Evolutionary conservation across 2,329 filamentous ascomycete species (phyloP), one percentile per base, ranked within the genome.

Genomic region (Stachybotrys chartarum): DNA sequence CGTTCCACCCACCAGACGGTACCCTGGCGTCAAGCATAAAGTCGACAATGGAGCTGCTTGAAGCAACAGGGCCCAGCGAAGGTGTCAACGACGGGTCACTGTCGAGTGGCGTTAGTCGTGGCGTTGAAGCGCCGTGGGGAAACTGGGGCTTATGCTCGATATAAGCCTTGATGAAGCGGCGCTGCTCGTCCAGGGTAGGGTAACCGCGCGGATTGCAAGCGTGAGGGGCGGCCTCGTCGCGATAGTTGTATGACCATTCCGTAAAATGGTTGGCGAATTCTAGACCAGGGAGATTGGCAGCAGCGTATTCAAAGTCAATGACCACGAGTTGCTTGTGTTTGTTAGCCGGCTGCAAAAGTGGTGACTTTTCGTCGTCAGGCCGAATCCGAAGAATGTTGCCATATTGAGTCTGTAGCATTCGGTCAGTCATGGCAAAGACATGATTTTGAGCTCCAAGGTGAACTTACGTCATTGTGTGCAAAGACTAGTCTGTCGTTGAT

Each of bases 181-280:
- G 81, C 68, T 97, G 94, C 70, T 97, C 87, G 55, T 92, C 88
- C 0, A 79, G 73, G 0, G 79, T 90, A 0, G 94, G 94, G 71
- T 96, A 99, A 54, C 75, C 72, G 54, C 75, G 74, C 6, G 81
- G 81, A 64, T 87, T 84, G 77, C 90, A 93, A 30, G 78, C 82
- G 74, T 83, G 84, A 0, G 90, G 77, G 35, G 73, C 74, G 31
- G 77, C 74, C 3, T 83, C 72, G 67, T 94, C 86, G 68, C 97
- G 92, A 72, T 99, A 99, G 72, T 99, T 93, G 78, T 97, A 97
- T 63, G 90, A 89, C 94, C 94, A 99, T 73, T 99, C 94, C 1
- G 90, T 89, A 72, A 99, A 99, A 72, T 99, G 94, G 70, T 99
- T 99, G 56, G 91, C 94, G 68, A 99, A 97, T 71, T 99, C 94